Conservation (phyloP, 2,329 filamentous ascomycete genomes). For the Aspergillus arachidicola region DNA sequence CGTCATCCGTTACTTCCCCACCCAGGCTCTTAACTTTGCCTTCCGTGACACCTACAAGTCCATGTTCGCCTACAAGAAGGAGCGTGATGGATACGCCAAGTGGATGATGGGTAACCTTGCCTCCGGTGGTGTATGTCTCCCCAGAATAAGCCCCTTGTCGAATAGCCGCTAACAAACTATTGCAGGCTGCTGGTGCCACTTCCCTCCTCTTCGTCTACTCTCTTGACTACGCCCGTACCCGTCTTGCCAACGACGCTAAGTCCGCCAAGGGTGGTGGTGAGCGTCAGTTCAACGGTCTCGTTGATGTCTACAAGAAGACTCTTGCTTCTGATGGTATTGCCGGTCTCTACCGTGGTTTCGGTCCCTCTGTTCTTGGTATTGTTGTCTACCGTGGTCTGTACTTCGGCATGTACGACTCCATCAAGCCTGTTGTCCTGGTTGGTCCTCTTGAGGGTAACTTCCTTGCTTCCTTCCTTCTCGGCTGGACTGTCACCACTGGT, state of each 20-base stretch:
- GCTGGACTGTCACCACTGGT: constrained; percentile 99
- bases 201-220: constrained; percentile 99
- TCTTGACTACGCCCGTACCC: constrained; percentile 99
- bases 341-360: constrained; percentile 99
- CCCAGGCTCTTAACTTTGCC: constrained; percentile 99
- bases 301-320: constrained; percentile 99
- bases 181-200: constrained; percentile 92
- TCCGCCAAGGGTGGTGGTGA: constrained; percentile 91
- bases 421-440: constrained; percentile 97
- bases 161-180: constrained; percentile 16
- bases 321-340: constrained; percentile 97
- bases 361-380: constrained; percentile 98
- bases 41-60: constrained; percentile 99
- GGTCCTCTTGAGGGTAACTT: constrained; percentile 96
- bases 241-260: constrained; percentile 99
- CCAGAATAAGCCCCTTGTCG: background rate
- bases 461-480: constrained; percentile 97
- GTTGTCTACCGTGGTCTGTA: constrained; percentile 99
- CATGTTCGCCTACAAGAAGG: constrained; percentile 99
- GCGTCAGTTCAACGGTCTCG: constrained; percentile 99
- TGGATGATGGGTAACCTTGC: constrained; percentile 99
- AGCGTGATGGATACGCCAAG: constrained; percentile 94
- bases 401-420: constrained; percentile 99
- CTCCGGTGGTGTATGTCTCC: constrained; percentile 89
- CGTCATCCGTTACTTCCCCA: constrained; percentile 99